Evolutionary conservation across 2,329 filamentous ascomycete species (phyloP), one percentile per base, ranked within the genome.

Genomic region (Huntiella moniliformis): DNA sequence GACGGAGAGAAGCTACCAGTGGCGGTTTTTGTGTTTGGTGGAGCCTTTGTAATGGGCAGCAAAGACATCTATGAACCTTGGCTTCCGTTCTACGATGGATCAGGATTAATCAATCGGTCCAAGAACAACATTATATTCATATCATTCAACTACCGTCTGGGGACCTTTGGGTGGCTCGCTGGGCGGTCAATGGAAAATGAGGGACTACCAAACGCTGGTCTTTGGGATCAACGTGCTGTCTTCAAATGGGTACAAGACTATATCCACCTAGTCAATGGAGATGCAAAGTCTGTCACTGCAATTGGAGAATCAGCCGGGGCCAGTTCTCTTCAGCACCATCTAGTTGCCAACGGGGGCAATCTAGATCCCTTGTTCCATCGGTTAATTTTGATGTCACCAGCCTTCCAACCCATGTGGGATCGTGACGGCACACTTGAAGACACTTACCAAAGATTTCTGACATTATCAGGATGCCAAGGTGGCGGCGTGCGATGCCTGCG

Each of bases 291-390:
- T 3, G 66, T 72, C 4, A 69, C 63, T 1, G 66, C 66, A 4
- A 65, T 65, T 59, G 70, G 68, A 2, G 64, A 70, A 51, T 69
- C 64, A 6, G 67, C 68, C 0, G 68, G 70, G 1, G 70, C 65
- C 1, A 63, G 64, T 1, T 68, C 65, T 4, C 64, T 72, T 43
- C 52, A 70, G 42, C 66, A 71, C 46, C 68, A 71, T 44, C 56
- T 71, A 6, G 61, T 65, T n/a, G 61, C 61, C 0, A 55, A 64
- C 17, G 61, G 63, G 1, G 67, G 67, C 2, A 57, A 54, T 4
- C 54, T 59, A 12, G 58, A 67, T 39, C 66, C 67, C 1, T 54
- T 66, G 1, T 71, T 70, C 54, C 46, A 44, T 7, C 47, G 46
- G 7, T 58, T 55, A 38, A 56, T 63, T 18, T 43, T 61, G 5